phyloP scores from a whole-genome alignment of 2,329 filamentous ascomycete species.

The Monosporascus sp. region DNA sequence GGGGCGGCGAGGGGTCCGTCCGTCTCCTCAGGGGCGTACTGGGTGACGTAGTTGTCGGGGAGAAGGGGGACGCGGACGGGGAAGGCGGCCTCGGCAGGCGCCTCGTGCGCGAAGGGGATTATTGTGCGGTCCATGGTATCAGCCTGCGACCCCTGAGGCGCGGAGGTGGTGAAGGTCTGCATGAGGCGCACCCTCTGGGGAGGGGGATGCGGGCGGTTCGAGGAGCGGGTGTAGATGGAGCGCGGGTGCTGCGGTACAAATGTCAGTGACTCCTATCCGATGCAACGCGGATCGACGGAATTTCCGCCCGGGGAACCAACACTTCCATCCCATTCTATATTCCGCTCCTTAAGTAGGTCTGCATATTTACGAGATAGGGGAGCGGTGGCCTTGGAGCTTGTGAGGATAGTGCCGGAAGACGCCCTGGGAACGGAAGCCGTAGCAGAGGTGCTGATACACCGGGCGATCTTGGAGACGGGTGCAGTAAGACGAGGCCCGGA shows the following conservation, averaged over 20 bases:
- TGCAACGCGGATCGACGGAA: not conserved
- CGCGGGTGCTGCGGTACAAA: slow-evolving; percentile 19
- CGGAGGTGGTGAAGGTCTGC: slow-evolving; percentile 55
- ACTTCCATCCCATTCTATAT: slow-evolving; percentile 25
- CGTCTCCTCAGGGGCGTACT: slow-evolving; percentile 36
- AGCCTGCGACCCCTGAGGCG: slow-evolving; percentile 30
- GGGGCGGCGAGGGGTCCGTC: slow-evolving; percentile 36
- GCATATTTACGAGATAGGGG: slow-evolving; percentile 29
- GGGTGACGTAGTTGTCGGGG: slow-evolving; percentile 49
- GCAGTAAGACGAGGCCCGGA: slow-evolving; percentile 25
- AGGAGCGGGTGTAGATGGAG: slow-evolving; percentile 26
- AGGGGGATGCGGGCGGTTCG: slow-evolving; percentile 29
- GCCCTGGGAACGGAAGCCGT: slow-evolving; percentile 14
- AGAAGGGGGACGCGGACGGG: slow-evolving; percentile 52
- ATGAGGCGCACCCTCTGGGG: slow-evolving; percentile 50
- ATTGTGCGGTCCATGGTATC: slow-evolving; percentile 47
- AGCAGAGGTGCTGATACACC: slow-evolving; percentile 25
- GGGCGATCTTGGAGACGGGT: slow-evolving; percentile 24
- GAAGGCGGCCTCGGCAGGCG: slow-evolving; percentile 25
- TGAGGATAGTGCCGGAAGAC: slow-evolving; percentile 18
- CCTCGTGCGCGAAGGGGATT: slow-evolving; percentile 38
- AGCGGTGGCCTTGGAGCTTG: slow-evolving; percentile 20
- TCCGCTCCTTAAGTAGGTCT: slow-evolving; percentile 29
- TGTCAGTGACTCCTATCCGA: slow-evolving; percentile 17
- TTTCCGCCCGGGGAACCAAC: slow-evolving; percentile 3